Base-by-base conservation (phyloP, 352 stramenopile genomes). In the Phytophthora pisi region DNA sequence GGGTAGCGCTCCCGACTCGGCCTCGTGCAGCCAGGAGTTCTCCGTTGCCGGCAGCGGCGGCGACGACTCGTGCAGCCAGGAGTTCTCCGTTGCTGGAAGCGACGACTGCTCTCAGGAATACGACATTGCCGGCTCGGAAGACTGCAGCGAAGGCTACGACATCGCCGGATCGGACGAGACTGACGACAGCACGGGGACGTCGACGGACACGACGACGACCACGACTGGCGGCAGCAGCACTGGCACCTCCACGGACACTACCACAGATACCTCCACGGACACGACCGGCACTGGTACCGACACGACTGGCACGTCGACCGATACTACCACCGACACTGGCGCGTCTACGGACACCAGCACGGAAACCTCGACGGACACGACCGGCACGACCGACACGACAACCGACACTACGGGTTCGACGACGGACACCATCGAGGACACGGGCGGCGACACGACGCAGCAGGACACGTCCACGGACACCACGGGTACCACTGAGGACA, bases 11-110 rank as follows among this genome's bases (percentile, higher is more conserved):
- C 53, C 59, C 0, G 60, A 64, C 15, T 61, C 59, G 7, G 59
- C 59, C 2, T 69, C 61, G 3, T 74, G 70, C 57, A 71, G 56
- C 47, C 59, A 77, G 30, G 68, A 75, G 42, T 69, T 68, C 20
- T 64, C 59, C 4, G 56, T 72, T 0, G 71, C 71, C 0, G 58
- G 66, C n/a, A 61, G 36, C 24, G 55, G 36, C 18, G 55, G 50
- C 15, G 66, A 67, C 15, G 52, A 61, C 51, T 51, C 53, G 23
- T 73, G 65, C 59, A 64, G 51, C 26, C 11, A 76, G 43, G 69
- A 73, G 20, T 59, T 57, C 3, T n/a, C 30, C 4, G 47, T 51
- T 2, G 65, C 52, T 10, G 58, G 40, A n/a, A 50, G 28, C 15
- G 64, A 69, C 2, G 57, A 69, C 43, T 73, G 53, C 43, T 24